These are phyloP conservation scores for Pseudogymnoascus sp. DNA, from an alignment of 2,329 filamentous ascomycete genomes.

Conservation along the genomic window DNA sequence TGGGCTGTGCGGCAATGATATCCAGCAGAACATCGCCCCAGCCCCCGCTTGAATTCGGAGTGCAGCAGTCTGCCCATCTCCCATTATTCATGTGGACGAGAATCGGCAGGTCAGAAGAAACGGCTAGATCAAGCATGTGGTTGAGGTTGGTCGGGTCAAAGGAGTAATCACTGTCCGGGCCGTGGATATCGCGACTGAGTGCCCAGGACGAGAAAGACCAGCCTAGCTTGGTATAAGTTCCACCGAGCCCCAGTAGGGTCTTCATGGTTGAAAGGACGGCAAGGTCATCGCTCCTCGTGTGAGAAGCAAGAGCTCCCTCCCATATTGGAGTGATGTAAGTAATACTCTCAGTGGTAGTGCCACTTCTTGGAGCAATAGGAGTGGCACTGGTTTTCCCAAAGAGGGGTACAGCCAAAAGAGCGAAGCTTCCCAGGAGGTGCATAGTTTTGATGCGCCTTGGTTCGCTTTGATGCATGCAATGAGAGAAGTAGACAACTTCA, in stretches of 20 bases:
- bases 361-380: conserved; percentile 10
- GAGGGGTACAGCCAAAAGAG: not conserved
- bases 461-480: not conserved
- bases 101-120: conserved; percentile 11
- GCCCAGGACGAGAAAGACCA: conserved; percentile 20
- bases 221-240: conserved; percentile 15
- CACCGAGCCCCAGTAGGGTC: conserved; percentile 11
- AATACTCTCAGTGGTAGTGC: conserved; percentile 11
- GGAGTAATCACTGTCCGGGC: conserved; percentile 12
- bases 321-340: conserved; percentile 18
- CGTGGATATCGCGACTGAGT: conserved; percentile 17
- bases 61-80: conserved; percentile 18
- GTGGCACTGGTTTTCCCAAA: not conserved
- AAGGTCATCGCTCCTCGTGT: conserved; percentile 12
- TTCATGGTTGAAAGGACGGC: conserved; percentile 16
- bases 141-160: conserved; percentile 18
- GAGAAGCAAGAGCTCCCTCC: conserved; percentile 17
- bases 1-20: conserved; percentile 14
- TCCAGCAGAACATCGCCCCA: conserved; percentile 18
- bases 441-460: not conserved
- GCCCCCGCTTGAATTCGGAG: conserved; percentile 15
- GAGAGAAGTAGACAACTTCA: not conserved
- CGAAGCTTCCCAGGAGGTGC: not conserved
- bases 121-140: conserved; percentile 14
- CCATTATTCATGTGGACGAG: conserved; percentile 19